Conservation (phyloP, 176 grass and related monocot genomes). For the Tillandsia leiboldiana region DNA sequence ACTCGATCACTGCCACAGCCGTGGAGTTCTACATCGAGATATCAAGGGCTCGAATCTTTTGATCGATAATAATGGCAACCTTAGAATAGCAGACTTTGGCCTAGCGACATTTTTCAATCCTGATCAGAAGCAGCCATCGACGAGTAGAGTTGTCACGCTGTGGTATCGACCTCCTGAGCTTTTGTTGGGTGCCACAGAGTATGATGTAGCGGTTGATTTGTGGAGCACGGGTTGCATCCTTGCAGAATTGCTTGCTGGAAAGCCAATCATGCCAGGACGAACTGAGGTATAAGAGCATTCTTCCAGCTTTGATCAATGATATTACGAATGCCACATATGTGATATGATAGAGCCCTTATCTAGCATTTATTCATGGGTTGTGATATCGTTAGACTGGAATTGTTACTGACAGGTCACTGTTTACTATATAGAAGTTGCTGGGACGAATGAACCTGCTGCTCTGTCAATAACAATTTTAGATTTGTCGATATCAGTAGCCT, state of each 20-base stretch:
- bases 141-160: conserved; percentile 62
- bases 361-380: too few relatives aligned
- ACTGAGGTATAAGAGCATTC: conserved; percentile 33
- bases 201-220: conserved; percentile 44
- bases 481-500: too few relatives aligned
- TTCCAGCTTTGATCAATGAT: neutral
- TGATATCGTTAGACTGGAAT: too few relatives aligned
- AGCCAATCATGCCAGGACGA: conserved; percentile 65
- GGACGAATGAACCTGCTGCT: too few relatives aligned
- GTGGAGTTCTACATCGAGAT: conserved; percentile 45
- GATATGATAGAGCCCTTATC: too few relatives aligned
- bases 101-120: conserved; percentile 51
- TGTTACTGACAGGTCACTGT: too few relatives aligned
- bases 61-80: conserved; percentile 37
- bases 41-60: conserved; percentile 67
- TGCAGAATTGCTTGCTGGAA: conserved; percentile 51
- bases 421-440: too few relatives aligned
- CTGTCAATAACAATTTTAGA: too few relatives aligned
- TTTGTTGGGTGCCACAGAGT: conserved; percentile 50
- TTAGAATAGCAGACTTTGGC: conserved; percentile 56
- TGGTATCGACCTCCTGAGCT: conserved; percentile 73
- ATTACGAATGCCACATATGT: neutral
- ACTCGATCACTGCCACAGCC: conserved; percentile 46
- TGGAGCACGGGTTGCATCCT: conserved; percentile 73
- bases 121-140: conserved; percentile 26